Evolutionary conservation across 495 filamentous ascomycete species (phyloP), one percentile per base, ranked within the genome.

Genomic region (Xylaria acuta): DNA sequence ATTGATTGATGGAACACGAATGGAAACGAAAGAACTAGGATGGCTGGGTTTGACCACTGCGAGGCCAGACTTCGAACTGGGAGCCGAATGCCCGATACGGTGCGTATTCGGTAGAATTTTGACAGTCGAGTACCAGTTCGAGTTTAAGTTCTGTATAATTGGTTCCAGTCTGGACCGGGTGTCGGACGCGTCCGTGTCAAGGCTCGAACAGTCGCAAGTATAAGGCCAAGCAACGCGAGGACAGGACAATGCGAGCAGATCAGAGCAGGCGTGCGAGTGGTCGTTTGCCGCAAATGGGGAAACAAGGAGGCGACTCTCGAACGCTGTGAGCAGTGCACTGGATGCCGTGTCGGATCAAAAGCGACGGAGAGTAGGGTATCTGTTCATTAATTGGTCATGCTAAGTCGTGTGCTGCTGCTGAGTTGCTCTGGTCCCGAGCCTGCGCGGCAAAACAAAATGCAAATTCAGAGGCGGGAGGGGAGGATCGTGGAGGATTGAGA

Each of bases 401-500:
- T 40, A 60, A 22, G 53, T 69, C 67, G 43, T 60, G 27, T 56
- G 25, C 53, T 67, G 62, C 40, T 34, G 63, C 36, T 40, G 62
- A 38, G 51, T 65, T 63, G 62, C 63, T 67, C 27, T 38, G 16
- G 66, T 63, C 40, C 54, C 58, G 58, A 63, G 53, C 56, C 59
- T 30, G 70, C 49, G 53, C 63, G 70, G 70, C 63, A 51, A 60
- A 60, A 49, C 68, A 60, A 67, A 60, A 70, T 40, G 30, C 14
- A 70, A 62, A 64, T 60, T 36, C 27, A 41, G 56, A 64, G 45
- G 51, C 41, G 63, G 40, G 40, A 56, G 25, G 38, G 53, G 62
- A 47, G 60, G 62, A 71, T 66, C 59, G 60, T 71, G 69, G 36
- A 64, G 62, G 63, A 60, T 72, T 67, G 41, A 41, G 53, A 66